These are phyloP conservation scores for Dichomitus squalens DNA, from an alignment of 1,284 basidiomycete species.

Conservation along the genomic window DNA sequence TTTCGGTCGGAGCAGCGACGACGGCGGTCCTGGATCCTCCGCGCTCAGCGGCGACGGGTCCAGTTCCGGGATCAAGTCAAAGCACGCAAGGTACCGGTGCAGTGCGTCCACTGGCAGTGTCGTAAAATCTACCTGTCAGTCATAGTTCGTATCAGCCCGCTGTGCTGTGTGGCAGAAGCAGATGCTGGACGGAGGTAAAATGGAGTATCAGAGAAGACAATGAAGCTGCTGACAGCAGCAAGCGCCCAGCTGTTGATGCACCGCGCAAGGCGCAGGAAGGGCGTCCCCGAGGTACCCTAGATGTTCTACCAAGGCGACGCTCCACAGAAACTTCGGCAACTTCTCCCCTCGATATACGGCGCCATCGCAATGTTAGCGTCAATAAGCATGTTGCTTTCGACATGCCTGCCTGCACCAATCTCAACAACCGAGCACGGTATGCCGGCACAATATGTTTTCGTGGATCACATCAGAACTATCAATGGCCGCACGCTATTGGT, in stretches of 20 bases:
- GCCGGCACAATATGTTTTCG: background rate
- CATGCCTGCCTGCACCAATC: background rate
- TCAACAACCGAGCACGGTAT: background rate
- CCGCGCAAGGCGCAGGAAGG: background rate
- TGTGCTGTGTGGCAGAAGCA: constrained; percentile 13
- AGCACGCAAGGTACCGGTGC: constrained; percentile 69
- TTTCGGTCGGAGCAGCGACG: constrained; percentile 49
- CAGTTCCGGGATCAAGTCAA: constrained; percentile 67
- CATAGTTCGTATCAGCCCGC: constrained; percentile 16
- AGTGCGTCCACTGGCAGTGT: constrained; percentile 60
- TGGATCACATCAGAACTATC: background rate
- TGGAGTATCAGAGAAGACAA: background rate
- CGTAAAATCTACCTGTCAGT: constrained; percentile 66
- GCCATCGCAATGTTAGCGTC: background rate
- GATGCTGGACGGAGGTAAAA: background rate
- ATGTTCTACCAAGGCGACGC: constrained; percentile 18
- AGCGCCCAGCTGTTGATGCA: background rate
- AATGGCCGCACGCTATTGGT: background rate
- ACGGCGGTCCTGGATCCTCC: constrained; percentile 69
- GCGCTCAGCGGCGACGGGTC: constrained; percentile 68
- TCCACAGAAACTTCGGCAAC: constrained; percentile 7
- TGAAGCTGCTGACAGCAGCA: background rate
- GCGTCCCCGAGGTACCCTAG: background rate
- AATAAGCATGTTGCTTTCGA: background rate
- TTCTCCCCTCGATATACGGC: background rate